These are phyloP conservation scores for Exserohilum turcica DNA, from an alignment of 2,329 filamentous ascomycete species.

Conservation along the genomic window DNA sequence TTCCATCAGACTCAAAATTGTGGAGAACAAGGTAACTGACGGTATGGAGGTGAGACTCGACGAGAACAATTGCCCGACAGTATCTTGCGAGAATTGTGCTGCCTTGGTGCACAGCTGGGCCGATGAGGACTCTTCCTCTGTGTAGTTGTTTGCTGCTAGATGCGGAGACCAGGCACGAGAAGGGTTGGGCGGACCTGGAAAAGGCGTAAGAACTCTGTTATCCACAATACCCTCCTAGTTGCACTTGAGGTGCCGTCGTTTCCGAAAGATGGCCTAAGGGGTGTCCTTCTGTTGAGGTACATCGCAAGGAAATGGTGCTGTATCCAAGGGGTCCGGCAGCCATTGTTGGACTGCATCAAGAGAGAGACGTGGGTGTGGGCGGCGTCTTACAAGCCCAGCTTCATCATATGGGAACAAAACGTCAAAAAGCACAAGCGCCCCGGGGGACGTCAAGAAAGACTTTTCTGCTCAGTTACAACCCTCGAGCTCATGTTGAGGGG, in stretches of 20 bases:
- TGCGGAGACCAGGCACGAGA: too few species aligned
- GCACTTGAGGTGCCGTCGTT: too few species aligned
- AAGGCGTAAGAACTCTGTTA: neutral
- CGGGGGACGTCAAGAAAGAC: neutral
- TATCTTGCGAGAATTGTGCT: neutral
- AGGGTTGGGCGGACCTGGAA: neutral
- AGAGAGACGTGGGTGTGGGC: too few species aligned
- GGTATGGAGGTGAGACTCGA: too few species aligned
- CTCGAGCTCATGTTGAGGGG: slow-evolving; percentile 20
- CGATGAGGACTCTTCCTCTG: neutral
- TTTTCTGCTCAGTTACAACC: neutral
- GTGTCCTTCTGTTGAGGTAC: neutral
- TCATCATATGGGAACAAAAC: too few species aligned
- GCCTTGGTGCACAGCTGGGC: neutral
- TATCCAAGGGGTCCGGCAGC: too few species aligned
- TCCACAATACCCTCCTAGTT: too few species aligned
- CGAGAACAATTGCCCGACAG: too few species aligned
- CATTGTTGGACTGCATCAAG: neutral
- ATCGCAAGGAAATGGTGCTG: neutral
- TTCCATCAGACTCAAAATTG: too few species aligned
- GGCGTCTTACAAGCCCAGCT: too few species aligned
- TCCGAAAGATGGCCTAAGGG: neutral
- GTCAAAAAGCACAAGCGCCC: neutral
- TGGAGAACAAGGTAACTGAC: too few species aligned
- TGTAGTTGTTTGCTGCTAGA: neutral